phyloP scores from a whole-genome alignment of 1,284 basidiomycete species.

The Cronartium quercuum region DNA sequence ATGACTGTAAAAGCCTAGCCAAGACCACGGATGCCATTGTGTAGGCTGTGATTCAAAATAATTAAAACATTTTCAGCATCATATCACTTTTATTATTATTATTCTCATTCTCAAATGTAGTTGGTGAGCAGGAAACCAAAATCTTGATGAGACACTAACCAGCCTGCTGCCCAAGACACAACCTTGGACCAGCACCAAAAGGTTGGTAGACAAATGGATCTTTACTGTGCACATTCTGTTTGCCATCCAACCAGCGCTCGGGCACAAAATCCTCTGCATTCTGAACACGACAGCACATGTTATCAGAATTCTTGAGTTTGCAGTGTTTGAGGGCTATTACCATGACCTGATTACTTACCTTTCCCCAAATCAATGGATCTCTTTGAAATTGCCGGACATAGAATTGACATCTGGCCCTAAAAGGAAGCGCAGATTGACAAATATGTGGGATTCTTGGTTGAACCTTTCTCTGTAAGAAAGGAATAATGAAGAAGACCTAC shows the following conservation, averaged over 20 bases:
- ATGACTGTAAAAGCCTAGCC: slow-evolving; percentile 61
- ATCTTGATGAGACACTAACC: slow-evolving; percentile 46
- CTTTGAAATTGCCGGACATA: slow-evolving; percentile 49
- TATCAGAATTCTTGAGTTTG: slow-evolving; percentile 55
- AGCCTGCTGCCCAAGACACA: slow-evolving; percentile 64
- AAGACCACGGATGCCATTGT: slow-evolving; percentile 67
- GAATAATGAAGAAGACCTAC: too few relatives aligned
- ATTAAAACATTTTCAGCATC: too few relatives aligned
- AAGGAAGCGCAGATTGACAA: slow-evolving; percentile 54
- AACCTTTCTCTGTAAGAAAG: too few relatives aligned
- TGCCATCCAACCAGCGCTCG: slow-evolving; percentile 53
- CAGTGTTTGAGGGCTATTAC: neutral
- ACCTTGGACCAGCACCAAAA: slow-evolving; percentile 40
- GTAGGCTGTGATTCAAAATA: slow-evolving; percentile 49
- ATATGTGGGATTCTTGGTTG: too few relatives aligned
- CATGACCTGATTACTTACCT: slow-evolving; percentile 50
- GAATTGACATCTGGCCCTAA: slow-evolving; percentile 55
- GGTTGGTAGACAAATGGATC: slow-evolving; percentile 41
- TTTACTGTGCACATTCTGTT: slow-evolving; percentile 3
- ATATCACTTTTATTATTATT: too few relatives aligned
- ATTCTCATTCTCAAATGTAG: neutral
- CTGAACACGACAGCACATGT: slow-evolving; percentile 48
- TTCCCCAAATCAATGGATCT: slow-evolving; percentile 42
- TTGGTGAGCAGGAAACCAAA: neutral
- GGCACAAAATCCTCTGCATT: slow-evolving; percentile 66